These are phyloP conservation scores for Phytophthora pluvialis DNA, from an alignment of 352 stramenopile genomes.

Conservation along the genomic window DNA sequence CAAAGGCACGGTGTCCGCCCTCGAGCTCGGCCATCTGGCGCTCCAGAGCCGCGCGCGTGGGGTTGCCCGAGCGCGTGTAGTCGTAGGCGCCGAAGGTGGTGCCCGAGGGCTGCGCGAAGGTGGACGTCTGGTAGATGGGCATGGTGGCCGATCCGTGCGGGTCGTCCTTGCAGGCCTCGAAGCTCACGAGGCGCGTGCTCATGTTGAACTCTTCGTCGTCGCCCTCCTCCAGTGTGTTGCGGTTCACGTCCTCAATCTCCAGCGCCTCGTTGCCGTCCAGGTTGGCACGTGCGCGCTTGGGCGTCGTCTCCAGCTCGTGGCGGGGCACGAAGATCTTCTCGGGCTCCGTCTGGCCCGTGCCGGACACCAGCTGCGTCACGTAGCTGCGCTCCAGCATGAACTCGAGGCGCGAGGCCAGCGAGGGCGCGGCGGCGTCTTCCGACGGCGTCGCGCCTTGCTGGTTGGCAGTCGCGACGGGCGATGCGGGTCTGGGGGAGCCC, in stretches of 20 bases:
- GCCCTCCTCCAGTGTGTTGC: slow-evolving; percentile 40
- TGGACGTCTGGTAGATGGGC: slow-evolving; percentile 94
- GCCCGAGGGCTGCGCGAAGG: slow-evolving; percentile 89
- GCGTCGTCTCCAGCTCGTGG: slow-evolving; percentile 59
- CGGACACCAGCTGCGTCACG: slow-evolving; percentile 83
- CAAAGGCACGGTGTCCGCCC: slow-evolving; percentile 78
- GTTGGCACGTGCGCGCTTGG: slow-evolving; percentile 63
- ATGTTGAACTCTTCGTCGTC: slow-evolving; percentile 66
- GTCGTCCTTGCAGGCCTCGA: slow-evolving; percentile 89
- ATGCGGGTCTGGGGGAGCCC: slow-evolving; percentile 20
- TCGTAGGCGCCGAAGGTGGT: slow-evolving; percentile 93
- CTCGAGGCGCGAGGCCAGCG: slow-evolving; percentile 71
- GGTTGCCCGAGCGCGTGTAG: slow-evolving; percentile 95
- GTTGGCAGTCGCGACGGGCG: slow-evolving; percentile 46
- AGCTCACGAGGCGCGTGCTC: slow-evolving; percentile 77
- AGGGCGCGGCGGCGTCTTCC: slow-evolving; percentile 23
- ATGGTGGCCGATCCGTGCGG: slow-evolving; percentile 90
- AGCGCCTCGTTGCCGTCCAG: slow-evolving; percentile 79
- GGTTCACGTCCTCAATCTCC: slow-evolving; percentile 46
- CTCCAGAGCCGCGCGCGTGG: slow-evolving; percentile 93
- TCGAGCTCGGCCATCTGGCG: slow-evolving; percentile 90
- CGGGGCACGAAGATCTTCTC: slow-evolving; percentile 84
- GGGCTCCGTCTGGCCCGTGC: slow-evolving; percentile 54
- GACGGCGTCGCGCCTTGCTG: slow-evolving; percentile 26
- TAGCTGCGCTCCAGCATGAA: slow-evolving; percentile 87